A percentile compares a stretch with the other conserved stretches of the same genome.
phyloP scores from a whole-genome alignment of 805 yeast species.

The Lipomyces lipofer region DNA sequence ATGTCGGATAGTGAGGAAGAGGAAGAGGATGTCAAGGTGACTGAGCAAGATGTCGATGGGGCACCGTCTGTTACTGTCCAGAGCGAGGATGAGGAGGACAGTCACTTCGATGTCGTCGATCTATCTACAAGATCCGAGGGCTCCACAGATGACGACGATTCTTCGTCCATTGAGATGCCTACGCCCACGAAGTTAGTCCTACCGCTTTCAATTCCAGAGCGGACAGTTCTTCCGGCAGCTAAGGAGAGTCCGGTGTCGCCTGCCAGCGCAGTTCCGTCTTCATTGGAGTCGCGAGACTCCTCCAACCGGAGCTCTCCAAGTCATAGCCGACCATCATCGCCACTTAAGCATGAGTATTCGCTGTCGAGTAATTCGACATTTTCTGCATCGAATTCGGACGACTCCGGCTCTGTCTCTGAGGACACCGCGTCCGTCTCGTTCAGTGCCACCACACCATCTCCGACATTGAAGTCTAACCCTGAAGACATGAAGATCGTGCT shows the following conservation, averaged over 20 bases:
- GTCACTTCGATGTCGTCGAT: neutral
- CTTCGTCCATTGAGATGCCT: neutral
- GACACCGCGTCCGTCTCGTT: neutral
- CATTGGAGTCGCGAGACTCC: conserved; percentile 1
- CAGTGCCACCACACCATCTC: conserved; percentile 3
- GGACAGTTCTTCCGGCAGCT: neutral
- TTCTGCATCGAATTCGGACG: conserved; percentile 7
- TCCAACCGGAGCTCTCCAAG: neutral
- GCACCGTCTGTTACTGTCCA: conserved; percentile 1
- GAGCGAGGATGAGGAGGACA: neutral
- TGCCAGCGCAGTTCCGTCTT: neutral
- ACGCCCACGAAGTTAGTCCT: neutral
- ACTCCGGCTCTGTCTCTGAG: conserved; percentile 9
- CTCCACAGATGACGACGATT: neutral
- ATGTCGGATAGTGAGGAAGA: conserved; percentile 14
- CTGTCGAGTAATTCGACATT: conserved; percentile 3
- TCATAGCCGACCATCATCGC: conserved; percentile 8
- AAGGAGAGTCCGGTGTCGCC: neutral
- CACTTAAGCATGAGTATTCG: conserved; percentile 12
- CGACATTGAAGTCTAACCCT: neutral
- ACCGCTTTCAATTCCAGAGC: neutral
- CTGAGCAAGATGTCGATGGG: conserved; percentile 1
- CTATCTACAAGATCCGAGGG: neutral
- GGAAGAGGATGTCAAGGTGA: conserved; percentile 1
- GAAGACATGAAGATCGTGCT: conserved; percentile 21